A percentile compares a stretch with the other conserved stretches of the same genome.
These are phyloP conservation scores for Sporothrix pallida DNA, from an alignment of 2,329 filamentous ascomycete species.

Conservation along the genomic window DNA sequence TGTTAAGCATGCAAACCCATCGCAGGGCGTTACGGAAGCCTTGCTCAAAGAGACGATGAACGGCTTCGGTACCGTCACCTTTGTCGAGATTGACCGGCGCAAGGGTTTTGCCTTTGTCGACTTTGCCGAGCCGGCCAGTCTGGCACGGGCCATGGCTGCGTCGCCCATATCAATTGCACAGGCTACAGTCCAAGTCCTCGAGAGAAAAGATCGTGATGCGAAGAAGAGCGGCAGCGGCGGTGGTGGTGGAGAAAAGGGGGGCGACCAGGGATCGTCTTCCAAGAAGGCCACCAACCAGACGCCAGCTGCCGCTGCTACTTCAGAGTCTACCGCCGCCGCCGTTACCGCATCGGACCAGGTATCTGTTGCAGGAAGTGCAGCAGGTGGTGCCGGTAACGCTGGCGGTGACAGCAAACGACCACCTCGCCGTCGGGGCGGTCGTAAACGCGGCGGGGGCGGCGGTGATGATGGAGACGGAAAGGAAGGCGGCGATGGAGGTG, in stretches of 20 bases:
- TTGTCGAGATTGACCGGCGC: slow-evolving; percentile 90
- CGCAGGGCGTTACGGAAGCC: slow-evolving; percentile 87
- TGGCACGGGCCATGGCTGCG: slow-evolving; percentile 79
- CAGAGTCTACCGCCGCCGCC: neutral
- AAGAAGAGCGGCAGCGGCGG: slow-evolving; percentile 39
- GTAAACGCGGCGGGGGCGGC: slow-evolving; percentile 34
- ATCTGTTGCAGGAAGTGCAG: slow-evolving; percentile 25
- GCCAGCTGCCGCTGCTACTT: neutral
- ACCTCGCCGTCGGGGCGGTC: slow-evolving; percentile 36
- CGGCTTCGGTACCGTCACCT: slow-evolving; percentile 73
- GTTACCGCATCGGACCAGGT: slow-evolving; percentile 19
- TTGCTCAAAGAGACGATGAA: slow-evolving; percentile 76
- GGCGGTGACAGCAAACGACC: slow-evolving; percentile 34
- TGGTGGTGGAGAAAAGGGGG: slow-evolving; percentile 1
- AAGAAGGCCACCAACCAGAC: slow-evolving; percentile 18
- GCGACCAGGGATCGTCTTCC: slow-evolving; percentile 4
- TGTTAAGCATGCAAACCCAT: slow-evolving; percentile 82
- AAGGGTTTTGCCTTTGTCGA: slow-evolving; percentile 95
- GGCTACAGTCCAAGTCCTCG: slow-evolving; percentile 84
- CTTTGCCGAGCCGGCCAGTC: slow-evolving; percentile 73
- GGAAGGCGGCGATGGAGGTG: slow-evolving; percentile 17
- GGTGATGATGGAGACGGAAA: slow-evolving; percentile 27
- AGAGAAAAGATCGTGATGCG: slow-evolving; percentile 69
- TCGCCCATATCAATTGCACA: slow-evolving; percentile 84
- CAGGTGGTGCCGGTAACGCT: neutral